A percentile compares a stretch with the other conserved stretches of the same genome.
Evolutionary conservation across 345 rosid genomes (phyloP).

Genomic region (Murraya koenigii): DNA sequence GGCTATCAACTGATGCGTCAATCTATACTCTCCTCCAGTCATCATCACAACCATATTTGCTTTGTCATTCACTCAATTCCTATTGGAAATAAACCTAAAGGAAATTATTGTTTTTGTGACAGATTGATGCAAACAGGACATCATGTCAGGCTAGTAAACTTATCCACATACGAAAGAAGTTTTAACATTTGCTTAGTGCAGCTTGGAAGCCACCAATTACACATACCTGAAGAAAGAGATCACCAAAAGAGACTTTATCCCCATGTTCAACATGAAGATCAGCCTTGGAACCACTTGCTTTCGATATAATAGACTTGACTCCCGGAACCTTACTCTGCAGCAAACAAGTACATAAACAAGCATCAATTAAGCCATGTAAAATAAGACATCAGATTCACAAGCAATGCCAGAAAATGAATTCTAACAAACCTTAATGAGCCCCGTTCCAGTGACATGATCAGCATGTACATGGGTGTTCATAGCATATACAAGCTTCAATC

Average conservation of each 20-base stretch:
- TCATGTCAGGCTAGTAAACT: background rate
- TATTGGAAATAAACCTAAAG: background rate
- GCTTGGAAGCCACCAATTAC: background rate
- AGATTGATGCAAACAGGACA: background rate
- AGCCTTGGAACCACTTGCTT: slow-evolving; percentile 78
- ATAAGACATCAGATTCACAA: background rate
- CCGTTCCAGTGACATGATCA: slow-evolving; percentile 94
- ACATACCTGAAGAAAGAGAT: slow-evolving; percentile 70
- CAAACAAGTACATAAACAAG: slow-evolving; percentile 1
- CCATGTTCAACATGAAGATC: slow-evolving; percentile 71
- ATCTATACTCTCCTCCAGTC: background rate
- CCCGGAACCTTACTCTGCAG: slow-evolving; percentile 57
- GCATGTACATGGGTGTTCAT: slow-evolving; percentile 98
- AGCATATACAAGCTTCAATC: slow-evolving; percentile 74
- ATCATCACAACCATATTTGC: background rate
- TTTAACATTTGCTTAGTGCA: background rate
- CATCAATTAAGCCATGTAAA: background rate
- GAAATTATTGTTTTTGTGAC: background rate
- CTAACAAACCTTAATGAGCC: slow-evolving; percentile 65
- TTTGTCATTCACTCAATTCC: background rate
- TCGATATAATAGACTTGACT: slow-evolving; percentile 71
- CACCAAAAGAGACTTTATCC: slow-evolving; percentile 62
- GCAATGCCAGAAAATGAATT: background rate
- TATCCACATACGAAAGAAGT: background rate
- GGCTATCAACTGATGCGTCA: background rate